A percentile compares a stretch with the other conserved stretches of the same genome.
These are phyloP conservation scores for Phytophthora capsici DNA, from an alignment of 352 stramenopile genomes.

Conservation along the genomic window DNA sequence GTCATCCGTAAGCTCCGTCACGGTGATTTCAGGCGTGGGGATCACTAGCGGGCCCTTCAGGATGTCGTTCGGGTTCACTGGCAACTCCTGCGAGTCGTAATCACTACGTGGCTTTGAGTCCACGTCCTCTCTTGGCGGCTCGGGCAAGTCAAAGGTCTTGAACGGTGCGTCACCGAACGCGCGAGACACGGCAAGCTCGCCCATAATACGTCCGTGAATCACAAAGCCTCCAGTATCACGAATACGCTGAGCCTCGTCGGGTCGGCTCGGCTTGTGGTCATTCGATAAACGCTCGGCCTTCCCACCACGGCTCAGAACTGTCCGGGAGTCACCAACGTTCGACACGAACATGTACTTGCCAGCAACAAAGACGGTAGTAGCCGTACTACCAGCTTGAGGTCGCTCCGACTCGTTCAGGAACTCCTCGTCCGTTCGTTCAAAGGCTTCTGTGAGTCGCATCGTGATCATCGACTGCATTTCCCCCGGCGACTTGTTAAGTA, in stretches of 20 bases:
- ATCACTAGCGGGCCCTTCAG: slow-evolving; percentile 86
- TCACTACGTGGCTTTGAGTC: slow-evolving; percentile 69
- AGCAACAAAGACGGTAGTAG: slow-evolving; percentile 94
- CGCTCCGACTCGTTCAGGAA: slow-evolving; percentile 71
- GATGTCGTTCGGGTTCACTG: slow-evolving; percentile 87
- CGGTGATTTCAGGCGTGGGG: slow-evolving; percentile 75
- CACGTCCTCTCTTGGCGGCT: slow-evolving; percentile 45
- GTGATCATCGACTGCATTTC: slow-evolving; percentile 61
- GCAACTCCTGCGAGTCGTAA: slow-evolving; percentile 79
- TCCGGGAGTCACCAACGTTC: slow-evolving; percentile 97
- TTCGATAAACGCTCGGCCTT: slow-evolving; percentile 92
- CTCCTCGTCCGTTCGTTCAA: slow-evolving; percentile 77
- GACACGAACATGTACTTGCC: slow-evolving; percentile 94
- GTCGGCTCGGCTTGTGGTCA: slow-evolving; percentile 95
- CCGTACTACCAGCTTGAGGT: slow-evolving; percentile 92
- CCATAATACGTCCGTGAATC: slow-evolving; percentile 94
- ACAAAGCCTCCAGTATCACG: slow-evolving; percentile 93
- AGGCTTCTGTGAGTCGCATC: slow-evolving; percentile 56
- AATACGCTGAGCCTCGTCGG: slow-evolving; percentile 95
- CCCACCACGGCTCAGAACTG: slow-evolving; percentile 91
- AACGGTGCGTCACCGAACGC: slow-evolving; percentile 95
- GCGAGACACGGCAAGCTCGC: slow-evolving; percentile 81
- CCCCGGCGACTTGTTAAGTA: slow-evolving; percentile 42
- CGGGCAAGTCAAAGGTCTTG: slow-evolving; percentile 90
- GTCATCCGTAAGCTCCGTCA: slow-evolving; percentile 72